A percentile compares a stretch with the other conserved stretches of the same genome.
Conservation (phyloP, 495 filamentous ascomycete species). For the Xylaria castorea region DNA sequence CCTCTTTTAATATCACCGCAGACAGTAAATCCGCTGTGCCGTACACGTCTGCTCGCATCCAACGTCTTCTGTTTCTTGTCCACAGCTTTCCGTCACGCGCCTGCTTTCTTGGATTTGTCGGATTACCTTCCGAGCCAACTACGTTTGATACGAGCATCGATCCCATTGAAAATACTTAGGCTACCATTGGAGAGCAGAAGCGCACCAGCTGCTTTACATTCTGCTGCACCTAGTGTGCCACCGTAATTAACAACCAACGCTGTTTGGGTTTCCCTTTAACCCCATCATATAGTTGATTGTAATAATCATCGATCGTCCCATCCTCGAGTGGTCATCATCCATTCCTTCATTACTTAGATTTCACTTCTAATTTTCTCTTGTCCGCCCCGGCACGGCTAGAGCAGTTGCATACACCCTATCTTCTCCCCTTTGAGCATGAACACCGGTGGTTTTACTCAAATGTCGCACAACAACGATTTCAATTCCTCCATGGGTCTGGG, state of each 20-base stretch:
- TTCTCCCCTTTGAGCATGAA: slow-evolving; percentile 75
- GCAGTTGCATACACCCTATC: slow-evolving; percentile 23
- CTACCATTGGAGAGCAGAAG: slow-evolving; percentile 24
- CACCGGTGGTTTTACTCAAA: slow-evolving; percentile 99
- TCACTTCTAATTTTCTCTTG: slow-evolving; percentile 40
- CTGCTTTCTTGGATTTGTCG: slow-evolving; percentile 36
- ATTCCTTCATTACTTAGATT: slow-evolving; percentile 41
- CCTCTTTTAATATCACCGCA: slow-evolving; percentile 35
- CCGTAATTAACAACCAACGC: slow-evolving; percentile 37
- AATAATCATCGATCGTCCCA: slow-evolving; percentile 41
- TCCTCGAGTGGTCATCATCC: slow-evolving; percentile 40
- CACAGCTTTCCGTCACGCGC: slow-evolving; percentile 34
- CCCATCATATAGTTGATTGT: slow-evolving; percentile 38
- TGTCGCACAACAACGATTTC: slow-evolving; percentile 89
- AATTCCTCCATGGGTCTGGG: slow-evolving; percentile 72
- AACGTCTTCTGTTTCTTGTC: slow-evolving; percentile 43
- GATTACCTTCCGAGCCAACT: slow-evolving; percentile 31
- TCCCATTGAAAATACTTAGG: slow-evolving; percentile 37
- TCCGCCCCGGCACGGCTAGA: slow-evolving; percentile 30
- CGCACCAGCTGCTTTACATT: slow-evolving; percentile 28
- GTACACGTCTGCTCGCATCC: slow-evolving; percentile 31
- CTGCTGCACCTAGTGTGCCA: slow-evolving; percentile 27
- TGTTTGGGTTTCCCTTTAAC: slow-evolving; percentile 30
- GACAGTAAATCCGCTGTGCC: slow-evolving; percentile 31
- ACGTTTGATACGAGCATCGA: slow-evolving; percentile 45